Percentiles rank a stretch among this genome's conserved stretches.
phyloP scores from a whole-genome alignment of 164 flowering plant species.

The Vitis rupestris region DNA sequence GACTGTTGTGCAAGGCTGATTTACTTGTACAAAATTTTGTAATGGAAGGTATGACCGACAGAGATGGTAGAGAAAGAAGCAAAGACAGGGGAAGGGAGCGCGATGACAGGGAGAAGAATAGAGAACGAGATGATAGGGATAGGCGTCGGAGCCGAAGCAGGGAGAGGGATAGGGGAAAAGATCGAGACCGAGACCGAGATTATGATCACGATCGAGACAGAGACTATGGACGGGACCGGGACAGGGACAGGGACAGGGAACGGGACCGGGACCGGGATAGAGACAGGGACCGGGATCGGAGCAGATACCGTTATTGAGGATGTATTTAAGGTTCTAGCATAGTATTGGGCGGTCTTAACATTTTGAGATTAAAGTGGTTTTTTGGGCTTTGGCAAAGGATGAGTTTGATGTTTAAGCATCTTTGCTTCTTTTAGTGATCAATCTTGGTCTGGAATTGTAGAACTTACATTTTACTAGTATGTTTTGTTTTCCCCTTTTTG shows the following conservation, averaged over 20 bases:
- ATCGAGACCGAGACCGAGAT: slow-evolving; percentile 47
- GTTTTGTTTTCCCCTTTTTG: too few species aligned
- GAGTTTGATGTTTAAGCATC: too few species aligned
- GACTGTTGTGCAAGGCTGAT: background rate
- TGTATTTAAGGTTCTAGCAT: background rate
- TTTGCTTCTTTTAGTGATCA: too few species aligned
- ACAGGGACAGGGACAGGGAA: slow-evolving; percentile 49
- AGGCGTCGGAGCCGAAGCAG: slow-evolving; percentile 59
- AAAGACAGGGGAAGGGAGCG: slow-evolving; percentile 62
- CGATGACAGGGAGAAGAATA: slow-evolving; percentile 36
- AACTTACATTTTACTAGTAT: too few species aligned
- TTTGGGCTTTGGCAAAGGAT: background rate
- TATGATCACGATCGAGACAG: slow-evolving; percentile 45
- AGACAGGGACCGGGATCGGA: slow-evolving; percentile 33
- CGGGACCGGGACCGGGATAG: slow-evolving; percentile 53
- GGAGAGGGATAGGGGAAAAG: slow-evolving; percentile 42
- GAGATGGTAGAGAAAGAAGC: slow-evolving; percentile 72
- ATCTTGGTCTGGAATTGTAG: too few species aligned
- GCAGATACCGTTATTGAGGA: slow-evolving; percentile 44
- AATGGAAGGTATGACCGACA: slow-evolving; percentile 43
- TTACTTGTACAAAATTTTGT: background rate
- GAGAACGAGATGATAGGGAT: slow-evolving; percentile 40
- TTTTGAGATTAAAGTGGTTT: background rate
- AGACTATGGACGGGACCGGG: slow-evolving; percentile 57
- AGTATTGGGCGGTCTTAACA: background rate